A percentile compares a stretch with the other conserved stretches of the same genome.
Evolutionary conservation across 2,329 filamentous ascomycete genomes (phyloP).

Genomic region (Hypomyces rosellus): DNA sequence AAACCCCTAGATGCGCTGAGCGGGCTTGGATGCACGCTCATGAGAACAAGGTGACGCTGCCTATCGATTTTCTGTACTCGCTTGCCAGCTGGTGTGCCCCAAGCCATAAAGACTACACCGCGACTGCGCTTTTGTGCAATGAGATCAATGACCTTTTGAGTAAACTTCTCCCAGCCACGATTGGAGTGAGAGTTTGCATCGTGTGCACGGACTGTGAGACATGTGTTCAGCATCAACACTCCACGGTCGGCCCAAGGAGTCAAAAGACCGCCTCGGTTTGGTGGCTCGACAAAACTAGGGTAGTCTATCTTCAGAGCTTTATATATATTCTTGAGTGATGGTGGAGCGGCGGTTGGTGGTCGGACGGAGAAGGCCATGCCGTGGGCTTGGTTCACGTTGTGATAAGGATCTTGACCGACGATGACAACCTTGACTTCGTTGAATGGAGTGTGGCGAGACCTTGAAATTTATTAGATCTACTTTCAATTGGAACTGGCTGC

Average conservation of each 20-base stretch:
- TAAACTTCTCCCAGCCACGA: constrained; percentile 89
- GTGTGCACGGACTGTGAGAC: constrained; percentile 84
- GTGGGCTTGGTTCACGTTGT: constrained; percentile 92
- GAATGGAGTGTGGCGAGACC: constrained; percentile 91
- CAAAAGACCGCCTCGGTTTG: constrained; percentile 73
- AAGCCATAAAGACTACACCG: constrained; percentile 92
- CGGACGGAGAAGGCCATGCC: constrained; percentile 94
- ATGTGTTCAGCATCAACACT: constrained; percentile 90
- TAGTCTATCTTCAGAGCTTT: constrained; percentile 83
- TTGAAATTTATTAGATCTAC: constrained; percentile 29
- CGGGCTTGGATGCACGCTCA: constrained; percentile 89
- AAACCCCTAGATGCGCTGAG: constrained; percentile 78
- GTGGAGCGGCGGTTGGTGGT: constrained; percentile 79
- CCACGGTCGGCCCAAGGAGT: constrained; percentile 92
- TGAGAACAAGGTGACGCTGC: constrained; percentile 72
- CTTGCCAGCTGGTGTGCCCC: constrained; percentile 80
- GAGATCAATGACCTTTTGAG: constrained; percentile 82
- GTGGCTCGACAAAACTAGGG: constrained; percentile 67
- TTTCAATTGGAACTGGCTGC: neutral
- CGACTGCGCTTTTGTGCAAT: constrained; percentile 68
- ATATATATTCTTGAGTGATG: constrained; percentile 92
- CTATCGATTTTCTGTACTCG: constrained; percentile 68
- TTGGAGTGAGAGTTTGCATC: constrained; percentile 80
- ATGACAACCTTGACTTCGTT: constrained; percentile 86
- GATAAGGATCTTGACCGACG: constrained; percentile 93